Base-by-base conservation (phyloP, 2,329 filamentous ascomycete species). In the Metarhizium sp. region DNA sequence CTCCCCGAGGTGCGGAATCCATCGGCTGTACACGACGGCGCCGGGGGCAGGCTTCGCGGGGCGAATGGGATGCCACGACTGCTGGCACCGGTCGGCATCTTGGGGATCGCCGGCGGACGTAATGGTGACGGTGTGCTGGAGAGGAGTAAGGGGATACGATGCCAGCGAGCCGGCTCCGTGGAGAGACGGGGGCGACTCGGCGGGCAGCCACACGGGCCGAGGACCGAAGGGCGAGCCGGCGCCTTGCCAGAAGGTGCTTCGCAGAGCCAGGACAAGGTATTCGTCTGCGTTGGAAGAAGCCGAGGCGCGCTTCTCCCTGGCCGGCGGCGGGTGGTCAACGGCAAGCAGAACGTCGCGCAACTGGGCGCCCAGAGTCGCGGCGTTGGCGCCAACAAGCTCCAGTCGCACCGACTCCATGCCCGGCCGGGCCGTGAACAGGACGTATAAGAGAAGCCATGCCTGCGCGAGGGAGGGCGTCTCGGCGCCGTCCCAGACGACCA, bases 1-100 rank as follows among this genome's bases (percentile, higher is more conserved):
- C 74, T 92, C 85, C 58, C 82, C 75, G 45, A 92, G 75, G 64
- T 91, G 84, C 7, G 87, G 87, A 58, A 92, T 85, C 74, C 85
- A 92, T 55, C 88, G 83, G 66, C 86, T 90, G 74, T 92, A 92
- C 61, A 88, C 78, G 58, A 87, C 78, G 1, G 84, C 80, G 3
- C 87, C 86, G 0, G 86, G 85, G 2, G 75, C 72, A 5, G 88
- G 88, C 73, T 92, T 92, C 38, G 82, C 78, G 1, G 84, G 82
- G 8, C 88, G 84, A 7, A 86, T 76, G 3, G 88, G 88, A 69
- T 92, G 88, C 69, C 81, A 84, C 11, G 81, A 75, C 66, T 87
- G 81, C 59, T 73, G 71, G 57, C 63, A 64, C 52, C 72, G 66
- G 13, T 66, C 66, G 5, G 73, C 70, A 53, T 74, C 70, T 47